These are phyloP conservation scores for Syncephalastrum contaminatum DNA, from an alignment of 371 early-diverging fungal species.

Conservation along the genomic window DNA sequence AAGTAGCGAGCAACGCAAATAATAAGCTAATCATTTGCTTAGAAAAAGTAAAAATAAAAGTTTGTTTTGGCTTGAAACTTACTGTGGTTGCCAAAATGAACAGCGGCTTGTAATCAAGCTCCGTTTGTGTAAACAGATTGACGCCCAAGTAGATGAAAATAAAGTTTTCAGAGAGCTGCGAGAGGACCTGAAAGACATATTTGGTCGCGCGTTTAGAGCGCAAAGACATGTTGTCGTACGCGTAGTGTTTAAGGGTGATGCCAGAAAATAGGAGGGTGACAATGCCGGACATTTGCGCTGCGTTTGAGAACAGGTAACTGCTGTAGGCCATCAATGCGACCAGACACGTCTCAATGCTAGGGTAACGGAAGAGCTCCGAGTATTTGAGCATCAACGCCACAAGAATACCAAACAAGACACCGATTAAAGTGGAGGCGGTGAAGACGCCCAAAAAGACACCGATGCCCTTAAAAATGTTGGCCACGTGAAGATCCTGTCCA, in stretches of 20 bases:
- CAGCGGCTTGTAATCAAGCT: slow-evolving; percentile 68
- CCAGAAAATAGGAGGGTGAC: slow-evolving; percentile 95
- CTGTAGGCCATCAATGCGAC: slow-evolving; percentile 86
- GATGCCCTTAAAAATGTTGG: slow-evolving; percentile 71
- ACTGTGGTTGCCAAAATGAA: slow-evolving; percentile 74
- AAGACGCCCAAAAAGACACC: slow-evolving; percentile 81
- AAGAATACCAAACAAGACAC: slow-evolving; percentile 72
- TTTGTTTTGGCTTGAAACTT: slow-evolving; percentile 16
- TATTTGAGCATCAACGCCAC: slow-evolving; percentile 82
- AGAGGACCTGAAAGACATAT: slow-evolving; percentile 85
- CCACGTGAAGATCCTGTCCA: slow-evolving; percentile 71
- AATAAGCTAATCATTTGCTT: slow-evolving; percentile 37
- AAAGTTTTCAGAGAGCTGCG: slow-evolving; percentile 91
- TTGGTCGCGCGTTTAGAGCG: slow-evolving; percentile 78
- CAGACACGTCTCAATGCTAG: slow-evolving; percentile 82
- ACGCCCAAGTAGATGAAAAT: slow-evolving; percentile 95
- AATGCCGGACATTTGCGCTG: slow-evolving; percentile 83
- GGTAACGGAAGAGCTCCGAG: slow-evolving; percentile 72
- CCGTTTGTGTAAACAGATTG: slow-evolving; percentile 79
- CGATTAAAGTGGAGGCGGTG: slow-evolving; percentile 79
- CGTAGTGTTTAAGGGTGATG: slow-evolving; percentile 90
- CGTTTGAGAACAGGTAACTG: slow-evolving; percentile 89
- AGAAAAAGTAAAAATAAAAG: not conserved
- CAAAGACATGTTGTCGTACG: slow-evolving; percentile 82
- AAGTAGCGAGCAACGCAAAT: slow-evolving; percentile 82